Evolutionary conservation across 495 filamentous ascomycete species (phyloP), one percentile per base, ranked within the genome.

Genomic region (Daldinia childiae): DNA sequence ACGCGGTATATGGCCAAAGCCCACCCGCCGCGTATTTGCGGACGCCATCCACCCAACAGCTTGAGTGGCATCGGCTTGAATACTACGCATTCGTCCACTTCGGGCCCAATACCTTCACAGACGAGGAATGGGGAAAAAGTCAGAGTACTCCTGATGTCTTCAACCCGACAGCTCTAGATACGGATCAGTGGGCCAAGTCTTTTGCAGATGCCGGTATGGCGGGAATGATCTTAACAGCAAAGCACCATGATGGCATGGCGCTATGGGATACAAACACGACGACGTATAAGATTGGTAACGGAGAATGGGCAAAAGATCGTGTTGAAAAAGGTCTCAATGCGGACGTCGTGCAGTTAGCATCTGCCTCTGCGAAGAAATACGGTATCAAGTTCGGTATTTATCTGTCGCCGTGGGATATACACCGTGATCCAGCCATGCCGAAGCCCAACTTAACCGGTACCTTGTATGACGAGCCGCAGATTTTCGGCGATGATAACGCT

Each of bases 401-500:
- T 34, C 30, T 76, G 7, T 76, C 74, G 12, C 74, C 74, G 11
- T 76, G 74, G 74, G 74, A 76, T 19, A 76, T 76, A 24, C 74
- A 76, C 52, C 71, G 71, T 15, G 74, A 76, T 21, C 74, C 74
- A 1, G 71, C 71, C 12, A 71, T 76, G 71, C 64, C 71, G 21
- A 76, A 76, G 45, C 38, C 61, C 0, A 26, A 62, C 1, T 61
- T 76, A 26, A 17, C 59, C 6, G 64, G 68, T 8, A 76, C 74
- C 7, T 41, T 71, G 7, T 76, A 71, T 26, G 74, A 76, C 29
- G 74, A 76, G 58, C 74, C 74, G 29, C 74, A 82, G 45, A 80
- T 77, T 15, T 84, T 75, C 56, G 81, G 78, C 14, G 82, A 81
- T 32, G 78, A 57, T n/a, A 79, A 74, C 29, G 77, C 79, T 38